Conservation (phyloP, 176 grass and related monocot genomes). For the Eragrostis nindensis region DNA sequence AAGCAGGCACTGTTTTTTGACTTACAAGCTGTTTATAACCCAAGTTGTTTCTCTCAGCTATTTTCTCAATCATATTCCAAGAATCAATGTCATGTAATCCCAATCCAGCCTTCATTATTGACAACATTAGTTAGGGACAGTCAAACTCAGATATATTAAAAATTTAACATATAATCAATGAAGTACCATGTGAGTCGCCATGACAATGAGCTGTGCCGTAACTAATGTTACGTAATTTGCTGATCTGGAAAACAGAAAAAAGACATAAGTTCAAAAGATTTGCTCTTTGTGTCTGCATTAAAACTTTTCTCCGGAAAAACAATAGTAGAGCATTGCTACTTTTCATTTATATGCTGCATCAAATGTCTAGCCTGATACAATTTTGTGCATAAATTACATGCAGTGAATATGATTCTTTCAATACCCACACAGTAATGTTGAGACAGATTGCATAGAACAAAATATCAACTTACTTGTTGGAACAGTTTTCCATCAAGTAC, state of each 20-base stretch:
- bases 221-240: slow-evolving; percentile 90
- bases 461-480: slow-evolving; percentile 77
- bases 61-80: slow-evolving; percentile 99
- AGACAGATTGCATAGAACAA: slow-evolving; percentile 19
- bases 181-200: slow-evolving; percentile 97
- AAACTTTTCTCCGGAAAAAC: slow-evolving; percentile 28
- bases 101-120: slow-evolving; percentile 80
- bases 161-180: slow-evolving; percentile 32
- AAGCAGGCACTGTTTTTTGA: slow-evolving; percentile 36
- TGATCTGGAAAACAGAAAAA: slow-evolving; percentile 64
- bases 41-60: slow-evolving; percentile 96
- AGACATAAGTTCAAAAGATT: slow-evolving; percentile 36
- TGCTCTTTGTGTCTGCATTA: slow-evolving; percentile 19
- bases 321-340: neutral
- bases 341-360: slow-evolving; percentile 4
- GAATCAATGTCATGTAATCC: slow-evolving; percentile 91
- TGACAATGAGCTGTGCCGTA: slow-evolving; percentile 90
- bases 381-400: slow-evolving; percentile 11
- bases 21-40: slow-evolving; percentile 98
- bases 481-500: slow-evolving; percentile 93
- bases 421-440: slow-evolving; percentile 13
- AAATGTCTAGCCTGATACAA: slow-evolving; percentile 20
- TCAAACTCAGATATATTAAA: slow-evolving; percentile 3
- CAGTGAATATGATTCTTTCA: slow-evolving; percentile 8
- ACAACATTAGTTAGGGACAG: slow-evolving; percentile 46